Evolutionary conservation across 345 rosid genomes (phyloP), one percentile per base, ranked within the genome.

Genomic region (Kandelia obovata): DNA sequence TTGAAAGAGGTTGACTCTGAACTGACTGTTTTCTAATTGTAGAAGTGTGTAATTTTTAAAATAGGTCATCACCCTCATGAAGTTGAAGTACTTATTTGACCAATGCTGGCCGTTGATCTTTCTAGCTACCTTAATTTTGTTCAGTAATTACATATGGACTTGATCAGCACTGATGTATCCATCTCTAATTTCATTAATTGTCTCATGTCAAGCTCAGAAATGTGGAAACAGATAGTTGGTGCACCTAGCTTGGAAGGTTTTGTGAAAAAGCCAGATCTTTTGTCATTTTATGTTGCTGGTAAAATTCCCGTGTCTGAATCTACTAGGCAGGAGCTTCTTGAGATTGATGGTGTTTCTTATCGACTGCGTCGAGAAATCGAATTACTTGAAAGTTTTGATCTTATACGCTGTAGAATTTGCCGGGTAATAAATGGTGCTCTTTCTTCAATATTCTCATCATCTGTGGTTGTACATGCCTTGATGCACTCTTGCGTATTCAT

Each of bases 181-280:
- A 6, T 6, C 39, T 59, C 37, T 39, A 43, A 58, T 10, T 39
- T 27, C 31, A 58, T 7, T 16, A 51, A 58, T 57, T 13, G 30
- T 21, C 49, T 53, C 53, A 26, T 55, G 35, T 53, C 35, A 30
- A 62, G 52, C 62, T 79, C 91, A 95, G 99, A 88, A 71, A 83
- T 86, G 89, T 95, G 99, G 99, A 92, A 89, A 86, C 92, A 86
- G 67, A 80, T 88, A 56, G 85, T 92, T 58, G 96, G 96, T 69
- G 71, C 82, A 51, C 96, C 98, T 56, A 77, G 82, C 71, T 77
- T 92, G 92, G 91, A 95, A 66, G 74, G 60, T 76, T 71, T 88
- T 64, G 92, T 89, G 69, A 82, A 71, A 77, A 88, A 86, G 80
- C 99, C 98, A 2, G 93, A 87, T 80, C 85, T 85, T 53, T 80